Base-by-base conservation (phyloP, 352 stramenopile species). In the Thraustochytrium aureum region DNA sequence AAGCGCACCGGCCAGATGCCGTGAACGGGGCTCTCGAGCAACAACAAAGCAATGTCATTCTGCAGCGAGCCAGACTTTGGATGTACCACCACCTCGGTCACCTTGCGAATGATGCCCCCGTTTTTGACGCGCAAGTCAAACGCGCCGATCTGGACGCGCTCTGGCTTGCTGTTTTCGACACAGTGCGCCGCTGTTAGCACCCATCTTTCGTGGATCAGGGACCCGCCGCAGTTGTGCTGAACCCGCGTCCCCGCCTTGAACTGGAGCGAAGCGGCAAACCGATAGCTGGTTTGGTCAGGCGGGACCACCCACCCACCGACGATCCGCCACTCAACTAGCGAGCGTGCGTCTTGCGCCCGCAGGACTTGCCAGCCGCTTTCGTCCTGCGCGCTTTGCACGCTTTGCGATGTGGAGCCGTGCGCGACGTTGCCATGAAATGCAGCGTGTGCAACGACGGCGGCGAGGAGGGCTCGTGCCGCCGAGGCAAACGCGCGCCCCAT, bases 131-230 rank as follows among this genome's bases (percentile, higher is more conserved):
- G 17, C 14, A 75, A 45, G 14, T 75, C 30, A 2, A 42, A 72
- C 45, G 45, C 45, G 0, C 66, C 66, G 14, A 75, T 22, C 66
- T 61, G 37, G 5, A 75, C 56, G 12, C 22, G 17, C 14, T 20
- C 85, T 42, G 75, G 72, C n/a, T 82, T 87, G 2, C 26, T 54
- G 10, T 5, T n/a, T 60, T 61, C 54, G 54, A 87, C 84, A 82
- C 87, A 92, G 75, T 92, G 88, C 0, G 89, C 87, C 0, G 87
- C 89, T 7, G 87, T 91, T 45, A 92, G 86, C n/a, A 91, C 82
- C 50, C 89, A 87, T 56, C 81, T 88, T 20, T 85, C 81, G 22
- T 85, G 87, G 73, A 92, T 91, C 62, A 92, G 87, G 26, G 87
- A 89, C 32, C 86, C 88, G 42, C 87, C 87, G 64, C 89, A 93